Percentiles rank a stretch among this genome's conserved stretches.
These are phyloP conservation scores for Irpex sp. DNA, from an alignment of 1,284 basidiomycete genomes.

Conservation along the genomic window DNA sequence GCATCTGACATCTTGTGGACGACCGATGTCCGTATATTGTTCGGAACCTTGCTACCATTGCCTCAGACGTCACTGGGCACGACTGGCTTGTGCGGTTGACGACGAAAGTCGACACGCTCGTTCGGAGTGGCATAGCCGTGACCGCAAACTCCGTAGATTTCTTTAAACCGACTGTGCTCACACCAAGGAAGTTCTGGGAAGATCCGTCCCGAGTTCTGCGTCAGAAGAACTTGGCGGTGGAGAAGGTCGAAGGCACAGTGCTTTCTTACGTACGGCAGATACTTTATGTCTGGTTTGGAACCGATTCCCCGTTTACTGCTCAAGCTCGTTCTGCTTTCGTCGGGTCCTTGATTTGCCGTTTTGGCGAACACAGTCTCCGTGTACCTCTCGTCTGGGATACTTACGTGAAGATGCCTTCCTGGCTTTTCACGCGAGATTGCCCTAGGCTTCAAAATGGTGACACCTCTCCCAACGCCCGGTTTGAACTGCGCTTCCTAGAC, in stretches of 20 bases:
- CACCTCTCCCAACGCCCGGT: not conserved
- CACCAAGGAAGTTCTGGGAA: not conserved
- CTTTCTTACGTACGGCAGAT: not conserved
- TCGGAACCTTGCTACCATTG: not conserved
- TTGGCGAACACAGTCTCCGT: not conserved
- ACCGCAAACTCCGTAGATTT: not conserved
- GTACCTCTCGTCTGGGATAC: not conserved
- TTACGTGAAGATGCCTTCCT: not conserved
- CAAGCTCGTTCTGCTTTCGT: not conserved
- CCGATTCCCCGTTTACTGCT: not conserved
- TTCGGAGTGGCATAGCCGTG: not conserved
- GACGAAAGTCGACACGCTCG: not conserved
- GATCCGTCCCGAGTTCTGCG: not conserved
- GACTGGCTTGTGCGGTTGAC: not conserved
- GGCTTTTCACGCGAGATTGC: not conserved
- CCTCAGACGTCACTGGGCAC: not conserved
- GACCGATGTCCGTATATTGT: not conserved
- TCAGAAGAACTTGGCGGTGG: not conserved
- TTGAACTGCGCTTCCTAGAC: too few species aligned
- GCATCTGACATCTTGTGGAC: not conserved
- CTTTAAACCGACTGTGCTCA: not conserved
- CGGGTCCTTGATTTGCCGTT: not conserved
- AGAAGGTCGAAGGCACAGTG: not conserved
- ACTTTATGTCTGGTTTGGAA: not conserved
- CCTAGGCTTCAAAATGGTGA: not conserved